Conservation (phyloP, 1,284 basidiomycete species). For the Microbotryum saponariae region DNA sequence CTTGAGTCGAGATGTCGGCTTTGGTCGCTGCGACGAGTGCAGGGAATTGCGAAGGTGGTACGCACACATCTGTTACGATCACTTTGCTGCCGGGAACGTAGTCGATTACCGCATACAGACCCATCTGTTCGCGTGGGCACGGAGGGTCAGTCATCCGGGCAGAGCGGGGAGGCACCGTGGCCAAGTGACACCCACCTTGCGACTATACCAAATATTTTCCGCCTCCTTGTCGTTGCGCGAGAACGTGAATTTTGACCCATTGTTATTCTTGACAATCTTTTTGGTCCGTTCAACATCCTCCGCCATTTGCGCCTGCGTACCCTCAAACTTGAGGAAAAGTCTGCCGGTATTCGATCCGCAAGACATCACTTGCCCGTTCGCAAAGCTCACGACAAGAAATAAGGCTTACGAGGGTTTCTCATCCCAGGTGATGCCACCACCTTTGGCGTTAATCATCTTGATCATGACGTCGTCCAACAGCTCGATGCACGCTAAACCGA, state of each 20-base stretch:
- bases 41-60: slow-evolving; percentile 32
- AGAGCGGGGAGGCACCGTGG: slow-evolving; percentile 50
- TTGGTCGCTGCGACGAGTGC: slow-evolving; percentile 34
- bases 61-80: slow-evolving; percentile 12
- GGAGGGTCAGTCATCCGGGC: neutral
- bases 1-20: slow-evolving; percentile 22
- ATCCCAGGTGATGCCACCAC: slow-evolving; percentile 46
- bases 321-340: slow-evolving; percentile 72
- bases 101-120: slow-evolving; percentile 30
- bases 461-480: slow-evolving; percentile 54
- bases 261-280: slow-evolving; percentile 56
- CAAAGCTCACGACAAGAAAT: too few relatives aligned
- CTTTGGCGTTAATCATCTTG: slow-evolving; percentile 55
- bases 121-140: slow-evolving; percentile 5
- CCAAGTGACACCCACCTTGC: slow-evolving; percentile 70
- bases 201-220: slow-evolving; percentile 67
- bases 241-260: slow-evolving; percentile 61
- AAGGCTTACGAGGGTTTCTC: slow-evolving; percentile 51
- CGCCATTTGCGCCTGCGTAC: slow-evolving; percentile 52
- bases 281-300: slow-evolving; percentile 52
- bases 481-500: slow-evolving; percentile 56
- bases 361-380: neutral
- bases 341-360: slow-evolving; percentile 27
- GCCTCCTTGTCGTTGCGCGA: slow-evolving; percentile 63
- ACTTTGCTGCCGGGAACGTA: slow-evolving; percentile 25